Base-by-base conservation (phyloP, 768 basidiomycete species). In the Neoboletus magnificus region DNA sequence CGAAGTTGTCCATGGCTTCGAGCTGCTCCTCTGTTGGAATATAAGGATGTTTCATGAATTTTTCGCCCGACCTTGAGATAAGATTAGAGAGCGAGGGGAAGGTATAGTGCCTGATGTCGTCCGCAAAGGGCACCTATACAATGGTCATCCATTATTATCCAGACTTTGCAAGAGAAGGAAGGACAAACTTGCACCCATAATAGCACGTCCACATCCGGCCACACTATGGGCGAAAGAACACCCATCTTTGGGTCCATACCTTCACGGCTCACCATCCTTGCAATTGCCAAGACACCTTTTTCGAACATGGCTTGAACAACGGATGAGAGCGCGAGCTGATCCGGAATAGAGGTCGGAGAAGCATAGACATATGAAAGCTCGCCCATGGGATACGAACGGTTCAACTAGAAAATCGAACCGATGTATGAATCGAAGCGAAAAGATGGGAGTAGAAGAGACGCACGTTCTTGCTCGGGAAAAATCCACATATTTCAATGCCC, bases 61-160 rank as follows among this genome's bases (percentile, higher is more conserved):
- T 69, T 62, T 91, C 86, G 3, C 93, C 93, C 44, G 85, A 87
- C 67, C 83, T 89, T 52, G 84, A 86, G 55, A 86, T 75, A 16
- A 96, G 79, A 11, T 77, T 77, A 42, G 85, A 82, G 30, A 98
- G 79, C 0, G 91, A 91, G 0, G 88, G 83, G 68, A 99, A 98
- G 11, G 83, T 84, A 70, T 91, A 93, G 60, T 85, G 89, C 55
- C 93, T 84, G 50, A 93, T 78, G 63, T 99, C 96, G 67, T 99
- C 96, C 2, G 93, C 93, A 66, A 97, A 98, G 0, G 96, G 96
- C 81, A 98, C 83, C 93, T 95, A 60, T n/a, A 20, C 36, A 23
- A 50, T 3, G 39, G 12, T 27, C 12, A 35, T 49, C 25, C 42
- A 9, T 50, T 32, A 39, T 32, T 7, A 44, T 15, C 10, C 35